Evolutionary conservation across 805 yeast genomes (phyloP), one percentile per base, ranked within the genome.

Genomic region (Monosporozyma solicola): DNA sequence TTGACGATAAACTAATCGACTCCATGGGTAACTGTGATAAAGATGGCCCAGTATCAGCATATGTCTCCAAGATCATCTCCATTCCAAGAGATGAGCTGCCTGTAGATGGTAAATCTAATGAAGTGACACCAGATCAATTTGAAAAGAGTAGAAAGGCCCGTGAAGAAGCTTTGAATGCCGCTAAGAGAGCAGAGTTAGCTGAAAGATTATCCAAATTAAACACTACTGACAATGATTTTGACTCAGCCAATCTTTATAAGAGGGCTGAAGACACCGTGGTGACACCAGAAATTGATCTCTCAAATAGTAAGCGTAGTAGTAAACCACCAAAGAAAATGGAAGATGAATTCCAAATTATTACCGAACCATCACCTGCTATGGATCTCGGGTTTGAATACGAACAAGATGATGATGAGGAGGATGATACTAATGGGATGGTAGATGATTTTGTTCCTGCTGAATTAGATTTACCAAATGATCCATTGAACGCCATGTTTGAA

Each of bases 31-130:
- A 66, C 0, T 92, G 98, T 72, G 85, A 85, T 57, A 70, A 76
- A n/a, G 61, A 72, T 1, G 87, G 91, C 1, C 83, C 87, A 0
- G 72, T 73, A 2, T 75, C 79, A 61, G 95, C 95, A 0, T 94
- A 85, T 67, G 88, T 92, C 0, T 89, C 97, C 1, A 94, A 94
- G 62, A 87, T 92, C 73, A 67, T 94, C 1, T 87, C 97, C 0
- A 77, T 94, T 22, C 96, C 96, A 1, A 84, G 82, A 53, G 79
- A 75, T 20, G 97, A 90, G 53, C 71, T 92, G 25, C 97, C 97
- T 0, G 71, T 72, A 37, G 79, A 77, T 31, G 48, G 41, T 10
- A 72, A 73, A 44, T 61, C 71, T 2, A 68, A 70, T 41, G 70
- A 69, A 31, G 59, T 77, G 48, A 68, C 81, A 0, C 74, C 73